Evolutionary conservation across 2,329 filamentous ascomycete species (phyloP), one percentile per base, ranked within the genome.

Genomic region (Epichloe amarillans): DNA sequence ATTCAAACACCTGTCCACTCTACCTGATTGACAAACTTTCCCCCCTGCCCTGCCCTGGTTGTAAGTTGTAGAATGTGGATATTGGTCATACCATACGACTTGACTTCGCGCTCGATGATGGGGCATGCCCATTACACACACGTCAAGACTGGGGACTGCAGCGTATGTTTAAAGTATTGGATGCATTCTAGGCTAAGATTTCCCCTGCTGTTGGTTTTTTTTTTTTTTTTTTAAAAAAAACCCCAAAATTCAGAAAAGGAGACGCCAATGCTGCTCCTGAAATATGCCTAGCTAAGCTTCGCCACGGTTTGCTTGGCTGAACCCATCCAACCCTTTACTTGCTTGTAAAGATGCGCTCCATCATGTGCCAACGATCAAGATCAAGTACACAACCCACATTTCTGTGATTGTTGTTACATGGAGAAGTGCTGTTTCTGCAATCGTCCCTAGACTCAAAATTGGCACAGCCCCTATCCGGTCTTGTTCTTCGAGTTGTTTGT

Each of bases 261-360:
- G 35, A 26, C 76, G 76, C 61, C 58, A 64, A 36, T 84, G 77
- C 35, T n/a, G 11, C 8, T 21, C 33, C 11, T n/a, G 35, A 46
- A 10, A 10, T 17, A 12, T 12, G n/a, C 14, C 5, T 6, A 44
- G 21, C 10, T 23, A 21, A 30, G 14, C 14, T 7, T 11, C 26
- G 11, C 42, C 11, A 30, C 23, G 12, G 15, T n/a, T 33, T 26
- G 23, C 42, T 44, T 44, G 42, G 21, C 26, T 23, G 30, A 11
- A 30, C 30, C 30, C 3, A 11, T 11, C 30, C 10, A 30, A 30
- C 30, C 30, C 8, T 30, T 30, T 30, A 15, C 5, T 33, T 44
- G 23, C 42, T 44, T 15, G 12, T 44, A n/a, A 44, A 44, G 21
- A 44, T 26, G 11, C 23, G 21, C 42, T 30, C 15, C 26, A 33